phyloP scores from a whole-genome alignment of 768 basidiomycete species.

The Suillus americanus region DNA sequence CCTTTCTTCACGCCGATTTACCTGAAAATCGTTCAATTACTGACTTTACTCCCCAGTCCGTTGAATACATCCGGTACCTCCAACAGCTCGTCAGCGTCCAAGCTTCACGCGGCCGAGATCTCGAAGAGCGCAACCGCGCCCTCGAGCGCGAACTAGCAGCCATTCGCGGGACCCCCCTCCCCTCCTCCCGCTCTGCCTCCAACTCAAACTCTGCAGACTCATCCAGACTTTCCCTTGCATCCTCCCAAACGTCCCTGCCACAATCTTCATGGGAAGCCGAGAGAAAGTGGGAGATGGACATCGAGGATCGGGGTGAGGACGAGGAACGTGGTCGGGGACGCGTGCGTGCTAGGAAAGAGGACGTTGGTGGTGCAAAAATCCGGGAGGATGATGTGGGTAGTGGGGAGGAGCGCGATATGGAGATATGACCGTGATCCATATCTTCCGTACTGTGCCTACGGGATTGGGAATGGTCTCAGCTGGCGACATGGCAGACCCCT shows the following conservation, averaged over 20 bases:
- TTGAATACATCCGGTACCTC: slow-evolving; percentile 66
- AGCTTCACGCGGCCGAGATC: slow-evolving; percentile 72
- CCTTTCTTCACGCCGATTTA: background rate
- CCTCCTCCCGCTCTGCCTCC: background rate
- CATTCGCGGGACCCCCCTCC: slow-evolving; percentile 13
- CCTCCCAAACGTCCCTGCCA: background rate
- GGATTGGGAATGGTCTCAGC: background rate
- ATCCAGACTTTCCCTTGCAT: background rate
- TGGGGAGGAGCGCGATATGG: background rate
- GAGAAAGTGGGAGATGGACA: slow-evolving; percentile 3
- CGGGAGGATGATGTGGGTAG: background rate
- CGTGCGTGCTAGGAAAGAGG: background rate
- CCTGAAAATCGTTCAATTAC: slow-evolving; percentile 6
- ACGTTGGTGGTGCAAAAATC: background rate
- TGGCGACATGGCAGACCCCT: background rate
- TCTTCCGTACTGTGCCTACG: background rate
- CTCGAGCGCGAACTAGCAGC: slow-evolving; percentile 30
- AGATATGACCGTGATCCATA: background rate
- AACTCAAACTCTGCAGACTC: background rate
- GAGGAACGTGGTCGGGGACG: slow-evolving; percentile 1
- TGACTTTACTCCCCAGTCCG: slow-evolving; percentile 33
- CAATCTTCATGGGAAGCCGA: background rate
- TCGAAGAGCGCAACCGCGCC: slow-evolving; percentile 67
- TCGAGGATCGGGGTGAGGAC: background rate
- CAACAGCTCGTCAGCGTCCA: slow-evolving; percentile 85